Evolutionary conservation across 257 asterid genomes (phyloP).

Genomic region (Lithospermum erythrorhizon): DNA sequence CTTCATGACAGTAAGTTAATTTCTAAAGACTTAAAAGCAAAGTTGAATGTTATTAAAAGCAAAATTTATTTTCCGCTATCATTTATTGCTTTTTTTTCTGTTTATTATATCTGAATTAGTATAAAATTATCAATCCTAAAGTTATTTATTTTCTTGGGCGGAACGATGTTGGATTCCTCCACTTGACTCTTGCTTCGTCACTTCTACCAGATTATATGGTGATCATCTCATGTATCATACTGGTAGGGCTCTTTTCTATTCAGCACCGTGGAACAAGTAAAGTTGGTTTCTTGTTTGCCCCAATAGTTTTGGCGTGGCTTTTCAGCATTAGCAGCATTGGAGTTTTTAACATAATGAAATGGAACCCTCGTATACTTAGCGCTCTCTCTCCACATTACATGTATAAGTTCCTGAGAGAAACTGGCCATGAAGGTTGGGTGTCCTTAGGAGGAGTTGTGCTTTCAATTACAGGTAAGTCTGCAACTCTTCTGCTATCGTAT

Average conservation of each 20-base stretch:
- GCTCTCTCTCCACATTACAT: conserved; percentile 33
- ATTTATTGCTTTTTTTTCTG: too few species aligned
- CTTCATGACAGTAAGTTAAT: conserved; percentile 23
- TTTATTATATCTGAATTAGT: too few species aligned
- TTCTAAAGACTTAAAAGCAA: not conserved
- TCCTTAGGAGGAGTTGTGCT: conserved; percentile 37
- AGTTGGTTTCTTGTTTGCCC: conserved; percentile 32
- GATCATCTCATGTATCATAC: conserved; percentile 25
- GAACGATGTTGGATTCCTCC: too few species aligned
- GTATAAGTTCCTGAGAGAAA: conserved; percentile 20
- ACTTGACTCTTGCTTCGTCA: not conserved
- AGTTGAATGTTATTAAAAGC: too few species aligned
- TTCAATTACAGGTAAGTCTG: conserved; percentile 26
- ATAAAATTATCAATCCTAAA: too few species aligned
- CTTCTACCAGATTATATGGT: conserved; percentile 21
- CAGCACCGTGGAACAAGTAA: conserved; percentile 32
- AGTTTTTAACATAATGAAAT: conserved; percentile 19
- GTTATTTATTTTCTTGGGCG: too few species aligned
- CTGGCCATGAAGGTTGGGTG: conserved; percentile 30
- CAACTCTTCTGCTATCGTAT: not conserved
- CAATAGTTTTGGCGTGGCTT: conserved; percentile 28
- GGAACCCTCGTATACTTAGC: conserved; percentile 20
- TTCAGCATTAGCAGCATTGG: conserved; percentile 28
- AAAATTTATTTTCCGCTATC: too few species aligned
- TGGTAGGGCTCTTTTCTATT: conserved; percentile 27